Conservation (phyloP, 1,139 yeast genomes). For the Suhomyces chickasaworum region DNA sequence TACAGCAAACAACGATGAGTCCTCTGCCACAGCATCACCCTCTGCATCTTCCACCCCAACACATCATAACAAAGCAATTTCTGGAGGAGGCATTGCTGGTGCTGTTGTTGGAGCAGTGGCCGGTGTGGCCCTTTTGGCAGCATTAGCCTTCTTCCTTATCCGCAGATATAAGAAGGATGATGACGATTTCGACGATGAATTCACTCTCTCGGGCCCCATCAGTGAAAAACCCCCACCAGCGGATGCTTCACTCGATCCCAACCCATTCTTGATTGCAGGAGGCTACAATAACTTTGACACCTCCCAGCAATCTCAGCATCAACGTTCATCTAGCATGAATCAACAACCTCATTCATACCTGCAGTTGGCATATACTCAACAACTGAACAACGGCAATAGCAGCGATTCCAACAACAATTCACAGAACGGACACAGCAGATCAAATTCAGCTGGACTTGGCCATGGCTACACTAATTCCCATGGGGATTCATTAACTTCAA, state of each 20-base stretch:
- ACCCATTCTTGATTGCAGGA: conserved; percentile 28
- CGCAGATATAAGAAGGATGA: conserved; percentile 36
- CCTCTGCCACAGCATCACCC: conserved; percentile 8
- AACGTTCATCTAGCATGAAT: conserved; percentile 6
- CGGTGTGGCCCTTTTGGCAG: conserved; percentile 39
- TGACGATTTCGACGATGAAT: conserved; percentile 42
- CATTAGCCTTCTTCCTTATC: conserved; percentile 45
- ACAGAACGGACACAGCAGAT: conserved; percentile 18
- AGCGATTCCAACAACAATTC: conserved; percentile 15
- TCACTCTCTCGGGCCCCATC: conserved; percentile 37
- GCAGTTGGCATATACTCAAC: conserved; percentile 19
- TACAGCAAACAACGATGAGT: conserved; percentile 7
- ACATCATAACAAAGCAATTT: conserved; percentile 28
- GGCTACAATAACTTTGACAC: conserved; percentile 22
- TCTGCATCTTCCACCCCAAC: conserved; percentile 8
- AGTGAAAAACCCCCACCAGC: conserved; percentile 20
- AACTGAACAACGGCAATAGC: conserved; percentile 9
- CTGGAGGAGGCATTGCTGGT: conserved; percentile 75
- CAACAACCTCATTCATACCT: conserved; percentile 16
- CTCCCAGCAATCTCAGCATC: conserved; percentile 14
- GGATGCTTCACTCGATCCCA: conserved; percentile 19
- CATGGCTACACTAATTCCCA: conserved; percentile 13
- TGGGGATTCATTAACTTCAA: conserved; percentile 29
- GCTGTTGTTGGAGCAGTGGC: conserved; percentile 64
- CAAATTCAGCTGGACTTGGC: conserved; percentile 17